Conservation (phyloP, 306 rosid genomes). For the Vigna reflexopilosa region DNA sequence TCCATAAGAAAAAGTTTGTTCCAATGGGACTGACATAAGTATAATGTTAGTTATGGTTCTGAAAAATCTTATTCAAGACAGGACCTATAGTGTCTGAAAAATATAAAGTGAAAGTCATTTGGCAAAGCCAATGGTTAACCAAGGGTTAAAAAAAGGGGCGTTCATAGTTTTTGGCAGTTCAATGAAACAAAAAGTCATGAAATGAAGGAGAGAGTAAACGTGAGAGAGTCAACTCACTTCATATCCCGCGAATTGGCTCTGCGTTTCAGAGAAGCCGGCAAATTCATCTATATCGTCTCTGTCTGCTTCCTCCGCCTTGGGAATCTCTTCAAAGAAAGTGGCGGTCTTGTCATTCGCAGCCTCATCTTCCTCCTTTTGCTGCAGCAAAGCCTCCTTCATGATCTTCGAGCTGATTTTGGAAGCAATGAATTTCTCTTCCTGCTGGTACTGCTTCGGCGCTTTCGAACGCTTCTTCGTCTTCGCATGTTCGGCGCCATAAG, state of each 20-base stretch:
- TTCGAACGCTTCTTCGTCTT: conserved; percentile 62
- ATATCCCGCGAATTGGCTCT: conserved; percentile 52
- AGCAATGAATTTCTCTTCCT: conserved; percentile 61
- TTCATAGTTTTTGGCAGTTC: background rate
- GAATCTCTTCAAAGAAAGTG: conserved; percentile 41
- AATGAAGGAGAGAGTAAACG: background rate
- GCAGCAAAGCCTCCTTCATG: conserved; percentile 76
- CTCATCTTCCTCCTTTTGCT: conserved; percentile 69
- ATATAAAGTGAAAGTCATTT: no score
- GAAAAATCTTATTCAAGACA: no score
- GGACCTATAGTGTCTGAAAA: no score
- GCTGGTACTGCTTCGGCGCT: conserved; percentile 67
- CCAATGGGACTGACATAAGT: no score
- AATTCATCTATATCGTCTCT: conserved; percentile 62
- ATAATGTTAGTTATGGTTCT: no score
- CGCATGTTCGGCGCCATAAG: conserved; percentile 51
- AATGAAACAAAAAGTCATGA: background rate
- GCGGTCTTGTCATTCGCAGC: conserved; percentile 37
- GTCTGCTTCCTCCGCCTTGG: conserved; percentile 38
- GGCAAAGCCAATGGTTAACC: no score
- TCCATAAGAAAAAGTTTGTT: no score
- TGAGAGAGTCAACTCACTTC: conserved; percentile 50
- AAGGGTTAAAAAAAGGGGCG: no score
- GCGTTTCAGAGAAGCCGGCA: conserved; percentile 68
- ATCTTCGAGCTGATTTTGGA: conserved; percentile 78